Base-by-base conservation (phyloP, 1,284 basidiomycete species). In the Xerocomus nothofagi region DNA sequence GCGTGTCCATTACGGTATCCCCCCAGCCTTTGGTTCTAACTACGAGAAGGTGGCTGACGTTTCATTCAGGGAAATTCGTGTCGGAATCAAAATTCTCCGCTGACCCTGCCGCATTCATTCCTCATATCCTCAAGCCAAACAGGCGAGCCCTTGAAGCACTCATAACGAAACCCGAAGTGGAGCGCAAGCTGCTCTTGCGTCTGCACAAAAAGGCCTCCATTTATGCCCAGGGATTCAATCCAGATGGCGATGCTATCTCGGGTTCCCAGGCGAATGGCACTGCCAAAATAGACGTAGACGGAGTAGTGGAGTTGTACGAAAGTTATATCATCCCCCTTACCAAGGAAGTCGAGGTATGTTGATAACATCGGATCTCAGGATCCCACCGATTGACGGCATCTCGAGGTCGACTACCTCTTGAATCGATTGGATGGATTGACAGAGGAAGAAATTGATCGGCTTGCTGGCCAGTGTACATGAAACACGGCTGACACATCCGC, bases 131-230 rank as follows among this genome's bases (percentile, higher is more conserved):
- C 39, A 77, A 79, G 1, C 84, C 84, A 3, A 89, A 99, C 69
- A 80, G 80, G 17, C 69, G 79, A 34, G 87, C 84, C 4, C 79
- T 97, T 12, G 93, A 90, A 12, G 84, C 70, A 0, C 77, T 99
- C 34, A 98, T 99, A 70, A 97, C 94, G 15, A 99, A 98, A 69
- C 94, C 95, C 0, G 94, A 90, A 48, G 95, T 99, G 29, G 97
- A 99, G 68, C 82, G 79, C 15, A 88, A 86, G 48, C 77, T 99
- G 9, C 81, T 99, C n/a, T 74, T 84, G 42, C 81, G 97, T 21
- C 73, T 99, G 14, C 82, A 82, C 47, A 95, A 93, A 72, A 99
- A 99, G 70, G 94, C 96, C 5, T 77, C 80, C 32, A 86, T 92
- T 29, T 99, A 99, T 68, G 95, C 95, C 0, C 88, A 93, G 60